Conservation (phyloP, 257 asterid genomes). For the Vinca minor region DNA sequence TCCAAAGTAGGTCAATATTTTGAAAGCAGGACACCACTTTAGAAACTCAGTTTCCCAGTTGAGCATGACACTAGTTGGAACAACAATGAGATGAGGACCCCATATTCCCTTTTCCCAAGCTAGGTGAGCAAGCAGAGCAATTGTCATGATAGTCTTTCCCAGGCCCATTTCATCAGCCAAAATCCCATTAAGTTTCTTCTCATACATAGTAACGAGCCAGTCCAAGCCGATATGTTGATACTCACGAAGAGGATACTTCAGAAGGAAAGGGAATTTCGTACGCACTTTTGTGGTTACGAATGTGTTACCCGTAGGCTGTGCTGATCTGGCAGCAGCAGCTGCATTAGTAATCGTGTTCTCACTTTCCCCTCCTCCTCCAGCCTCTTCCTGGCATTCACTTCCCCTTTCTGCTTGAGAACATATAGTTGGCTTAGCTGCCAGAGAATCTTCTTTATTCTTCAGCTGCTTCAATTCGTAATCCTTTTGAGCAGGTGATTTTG, state of each 20-base stretch:
- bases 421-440: conserved; percentile 29
- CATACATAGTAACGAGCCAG: conserved; percentile 99
- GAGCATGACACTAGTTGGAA: conserved; percentile 99
- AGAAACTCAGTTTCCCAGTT: conserved; percentile 99
- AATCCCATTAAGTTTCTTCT: conserved; percentile 96
- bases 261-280: conserved; percentile 92
- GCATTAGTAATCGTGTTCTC: conserved; percentile 83
- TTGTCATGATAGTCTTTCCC: conserved; percentile 99
- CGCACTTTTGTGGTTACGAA: conserved; percentile 91
- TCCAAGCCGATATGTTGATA: conserved; percentile 98
- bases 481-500: conserved; percentile 35
- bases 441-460: conserved; percentile 25
- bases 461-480: conserved; percentile 32
- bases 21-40: conserved; percentile 99
- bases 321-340: conserved; percentile 97
- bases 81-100: conserved; percentile 99
- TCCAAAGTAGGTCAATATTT: conserved; percentile 96
- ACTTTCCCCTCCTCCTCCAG: conserved; percentile 60
- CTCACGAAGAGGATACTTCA: conserved; percentile 95
- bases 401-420: conserved; percentile 38
- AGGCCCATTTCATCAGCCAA: conserved; percentile 99
- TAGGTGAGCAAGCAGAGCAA: conserved; percentile 92
- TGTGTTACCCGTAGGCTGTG: conserved; percentile 98
- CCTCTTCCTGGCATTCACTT: conserved; percentile 37
- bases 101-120: conserved; percentile 96